Evolutionary conservation across 805 yeast genomes (phyloP), one percentile per base, ranked within the genome.

Genomic region (Nakazawaea ishiwadae): DNA sequence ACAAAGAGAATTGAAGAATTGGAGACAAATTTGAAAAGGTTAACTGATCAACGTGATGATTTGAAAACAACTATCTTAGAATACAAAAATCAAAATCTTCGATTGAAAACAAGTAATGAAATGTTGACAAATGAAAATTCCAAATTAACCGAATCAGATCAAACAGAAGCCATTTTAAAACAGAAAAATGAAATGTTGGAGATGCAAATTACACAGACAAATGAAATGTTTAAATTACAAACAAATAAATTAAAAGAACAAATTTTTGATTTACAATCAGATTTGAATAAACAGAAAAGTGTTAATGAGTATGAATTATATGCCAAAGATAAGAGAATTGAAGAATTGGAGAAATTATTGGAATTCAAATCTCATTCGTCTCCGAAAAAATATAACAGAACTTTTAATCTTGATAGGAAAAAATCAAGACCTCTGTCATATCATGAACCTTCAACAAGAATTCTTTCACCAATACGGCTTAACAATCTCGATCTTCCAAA

Each of bases 231-330:
- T 15, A 34, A 37, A 15, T 17, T 29, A 21, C 51, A 47, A 21
- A 31, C 33, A 9, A 38, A 37, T n/a, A 46, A 45, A 14, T 27
- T 47, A 20, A 44, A 31, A 39, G 26, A 35, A 21, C 21, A 44
- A 38, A 32, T 47, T 12, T 35, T 37, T 29, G 42, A 34, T 29
- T n/a, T 42, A 20, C 19, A 33, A 21, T 21, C 34, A n/a, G 31
- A 41, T 26, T 65, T 60, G 35, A 51, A 52, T 30, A 49, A 51
- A 17, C 60, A 58, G n/a, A 57, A 60, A 40, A 51, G 51, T 3
- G 45, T 59, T 19, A 44, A 53, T 40, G 45, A 54, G 26, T 35
- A 45, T 37, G 57, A 65, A 40, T 41, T 50, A 4, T 35, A 45
- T 11, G 51, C 40, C 9, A 56, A 55, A 31, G 51, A 60, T 12